Conservation (phyloP, 768 basidiomycete genomes). For the Terana coerulea region DNA sequence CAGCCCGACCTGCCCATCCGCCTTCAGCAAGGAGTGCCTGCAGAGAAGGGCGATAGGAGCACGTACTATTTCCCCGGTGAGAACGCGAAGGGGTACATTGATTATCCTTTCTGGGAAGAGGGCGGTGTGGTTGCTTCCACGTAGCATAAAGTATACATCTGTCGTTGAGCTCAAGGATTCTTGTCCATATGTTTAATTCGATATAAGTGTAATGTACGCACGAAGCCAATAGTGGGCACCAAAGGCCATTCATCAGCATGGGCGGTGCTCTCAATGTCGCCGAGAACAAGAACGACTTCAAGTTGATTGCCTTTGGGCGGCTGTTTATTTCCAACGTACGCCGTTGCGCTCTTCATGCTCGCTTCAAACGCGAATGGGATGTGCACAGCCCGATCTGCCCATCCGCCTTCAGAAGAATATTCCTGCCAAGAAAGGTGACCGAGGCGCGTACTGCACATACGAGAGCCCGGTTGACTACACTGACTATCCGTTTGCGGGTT, state of each 20-base stretch:
- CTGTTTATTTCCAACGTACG: no score
- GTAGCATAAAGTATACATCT: no score
- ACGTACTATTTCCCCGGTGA: constrained; percentile 6
- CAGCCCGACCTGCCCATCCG: constrained; percentile 15
- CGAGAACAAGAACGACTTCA: no score
- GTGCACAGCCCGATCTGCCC: constrained; percentile 9
- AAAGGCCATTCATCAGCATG: constrained; percentile 17
- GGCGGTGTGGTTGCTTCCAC: no score
- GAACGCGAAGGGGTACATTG: constrained; percentile 10
- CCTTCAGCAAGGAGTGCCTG: constrained; percentile 7
- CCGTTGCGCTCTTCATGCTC: no score
- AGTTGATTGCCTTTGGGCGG: no score
- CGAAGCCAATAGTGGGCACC: no score
- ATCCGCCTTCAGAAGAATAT: no score
- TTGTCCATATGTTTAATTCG: no score
- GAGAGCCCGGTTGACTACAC: constrained; percentile 12
- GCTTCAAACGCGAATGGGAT: neutral
- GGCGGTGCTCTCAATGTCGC: constrained; percentile 20
- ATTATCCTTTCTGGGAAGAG: constrained; percentile 15
- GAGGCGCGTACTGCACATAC: neutral
- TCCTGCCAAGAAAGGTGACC: no score
- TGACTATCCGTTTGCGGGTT: constrained; percentile 15
- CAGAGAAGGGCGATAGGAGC: neutral
- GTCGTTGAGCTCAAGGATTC: no score
- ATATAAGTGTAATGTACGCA: no score